Percentiles rank a stretch among this genome's conserved stretches.
Conservation (phyloP, 306 rosid genomes). For the Geum urbanum region DNA sequence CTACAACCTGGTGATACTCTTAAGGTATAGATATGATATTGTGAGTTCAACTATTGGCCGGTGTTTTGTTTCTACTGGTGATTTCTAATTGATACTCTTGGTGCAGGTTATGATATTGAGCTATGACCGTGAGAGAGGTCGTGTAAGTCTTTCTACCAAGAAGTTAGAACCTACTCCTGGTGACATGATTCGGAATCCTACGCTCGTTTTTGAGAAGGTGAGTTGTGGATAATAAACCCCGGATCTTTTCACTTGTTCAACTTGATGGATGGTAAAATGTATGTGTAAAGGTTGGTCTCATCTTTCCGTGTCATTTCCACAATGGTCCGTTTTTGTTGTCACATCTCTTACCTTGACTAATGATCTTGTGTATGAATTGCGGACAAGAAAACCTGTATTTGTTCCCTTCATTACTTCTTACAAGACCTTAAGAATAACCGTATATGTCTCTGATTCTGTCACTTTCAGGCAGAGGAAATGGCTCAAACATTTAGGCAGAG, state of each 20-base stretch:
- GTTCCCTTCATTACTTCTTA: neutral
- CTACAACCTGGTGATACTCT: conserved; percentile 94
- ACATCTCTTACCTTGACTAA: neutral
- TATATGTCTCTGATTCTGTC: conserved; percentile 25
- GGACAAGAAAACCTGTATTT: neutral
- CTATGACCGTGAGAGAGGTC: conserved; percentile 90
- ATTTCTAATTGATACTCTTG: conserved; percentile 23
- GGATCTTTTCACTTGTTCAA: conserved; percentile 4
- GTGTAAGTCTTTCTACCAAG: conserved; percentile 95
- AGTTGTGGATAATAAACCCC: conserved; percentile 24
- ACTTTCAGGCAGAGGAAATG: conserved; percentile 89
- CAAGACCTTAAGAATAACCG: conserved; percentile 6
- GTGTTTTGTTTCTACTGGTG: conserved; percentile 10
- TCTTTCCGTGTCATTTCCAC: neutral
- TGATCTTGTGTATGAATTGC: neutral
- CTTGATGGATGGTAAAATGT: neutral
- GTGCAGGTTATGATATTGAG: conserved; percentile 92
- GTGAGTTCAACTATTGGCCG: conserved; percentile 14
- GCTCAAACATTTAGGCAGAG: conserved; percentile 94
- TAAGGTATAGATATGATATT: conserved; percentile 49
- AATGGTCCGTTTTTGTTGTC: neutral
- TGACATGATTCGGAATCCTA: conserved; percentile 97
- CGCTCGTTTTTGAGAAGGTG: conserved; percentile 96
- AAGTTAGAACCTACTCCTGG: conserved; percentile 97
- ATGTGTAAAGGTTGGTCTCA: neutral